Percentiles rank a stretch among this genome's conserved stretches.
phyloP scores from a whole-genome alignment of 2,329 filamentous ascomycete genomes.

The Aaosphaeria arxii region DNA sequence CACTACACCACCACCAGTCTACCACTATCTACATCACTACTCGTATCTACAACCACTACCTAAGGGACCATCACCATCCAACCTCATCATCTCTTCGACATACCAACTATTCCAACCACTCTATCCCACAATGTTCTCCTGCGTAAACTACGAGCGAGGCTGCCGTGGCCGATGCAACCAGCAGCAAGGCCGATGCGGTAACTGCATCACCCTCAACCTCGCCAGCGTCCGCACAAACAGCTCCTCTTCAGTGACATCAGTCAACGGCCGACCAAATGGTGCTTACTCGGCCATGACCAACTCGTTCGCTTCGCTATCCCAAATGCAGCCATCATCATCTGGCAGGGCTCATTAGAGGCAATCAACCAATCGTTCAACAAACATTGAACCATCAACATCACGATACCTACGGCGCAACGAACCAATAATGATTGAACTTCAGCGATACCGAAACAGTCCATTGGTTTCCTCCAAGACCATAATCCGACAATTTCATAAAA shows the following conservation, averaged over 20 bases:
- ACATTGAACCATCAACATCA: neutral
- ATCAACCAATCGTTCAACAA: neutral
- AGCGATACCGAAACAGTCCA: no score
- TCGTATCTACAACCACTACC: no score
- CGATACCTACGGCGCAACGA: slow-evolving; percentile 3
- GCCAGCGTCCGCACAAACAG: slow-evolving; percentile 29
- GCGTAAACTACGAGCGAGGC: slow-evolving; percentile 44
- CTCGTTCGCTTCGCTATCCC: slow-evolving; percentile 39
- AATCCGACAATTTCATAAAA: no score
- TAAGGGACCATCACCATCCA: neutral
- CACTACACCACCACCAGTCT: no score
- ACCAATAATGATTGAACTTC: neutral
- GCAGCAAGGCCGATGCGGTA: slow-evolving; percentile 35
- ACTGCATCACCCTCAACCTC: slow-evolving; percentile 40
- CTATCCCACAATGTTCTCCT: slow-evolving; percentile 39
- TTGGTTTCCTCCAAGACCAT: no score
- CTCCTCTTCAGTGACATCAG: slow-evolving; percentile 30
- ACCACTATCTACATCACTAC: no score
- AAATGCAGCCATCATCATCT: slow-evolving; percentile 14
- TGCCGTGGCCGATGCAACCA: slow-evolving; percentile 42
- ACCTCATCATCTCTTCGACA: neutral
- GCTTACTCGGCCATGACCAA: slow-evolving; percentile 40
- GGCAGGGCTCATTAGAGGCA: slow-evolving; percentile 19
- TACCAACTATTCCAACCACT: neutral
- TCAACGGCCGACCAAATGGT: slow-evolving; percentile 17